phyloP scores from a whole-genome alignment of 768 basidiomycete species.

The Sarcomyxa edulis region DNA sequence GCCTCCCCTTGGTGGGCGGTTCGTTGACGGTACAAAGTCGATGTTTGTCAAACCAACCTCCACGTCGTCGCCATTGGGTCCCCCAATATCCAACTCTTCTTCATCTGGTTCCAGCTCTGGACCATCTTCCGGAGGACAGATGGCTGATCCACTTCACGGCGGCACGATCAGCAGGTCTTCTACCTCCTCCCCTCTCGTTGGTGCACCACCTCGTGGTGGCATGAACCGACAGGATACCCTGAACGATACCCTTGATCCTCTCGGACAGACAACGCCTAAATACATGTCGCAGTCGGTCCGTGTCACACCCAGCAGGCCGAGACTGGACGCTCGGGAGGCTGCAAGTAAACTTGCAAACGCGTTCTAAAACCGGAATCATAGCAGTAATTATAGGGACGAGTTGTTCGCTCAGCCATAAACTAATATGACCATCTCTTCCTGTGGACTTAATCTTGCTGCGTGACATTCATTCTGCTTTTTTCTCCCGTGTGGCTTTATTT shows the following conservation, averaged over 20 bases:
- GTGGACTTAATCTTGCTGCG: too few relatives aligned
- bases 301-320: conserved; percentile 62
- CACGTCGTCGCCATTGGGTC: conserved; percentile 30
- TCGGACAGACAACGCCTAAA: conserved; percentile 54
- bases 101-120: conserved; percentile 25
- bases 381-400: too few relatives aligned
- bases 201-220: conserved; percentile 13
- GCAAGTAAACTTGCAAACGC: conserved; percentile 89
- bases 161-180: conserved; percentile 15
- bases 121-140: not conserved
- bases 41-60: conserved; percentile 66
- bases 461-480: not conserved
- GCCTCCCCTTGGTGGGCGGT: conserved; percentile 58
- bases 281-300: conserved; percentile 73
- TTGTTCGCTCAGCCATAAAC: too few relatives aligned
- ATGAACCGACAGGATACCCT: conserved; percentile 19
- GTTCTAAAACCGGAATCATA: conserved; percentile 43
- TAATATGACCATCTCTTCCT: too few relatives aligned
- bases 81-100: conserved; percentile 27
- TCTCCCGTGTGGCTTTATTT: too few relatives aligned
- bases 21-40: conserved; percentile 73
- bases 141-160: not conserved
- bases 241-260: conserved; percentile 48
- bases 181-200: conserved; percentile 23
- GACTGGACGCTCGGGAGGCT: conserved; percentile 80